Percentiles rank a stretch among this genome's conserved stretches.
phyloP scores from a whole-genome alignment of 2,329 filamentous ascomycete species.

The Colletotrichum tabaci region DNA sequence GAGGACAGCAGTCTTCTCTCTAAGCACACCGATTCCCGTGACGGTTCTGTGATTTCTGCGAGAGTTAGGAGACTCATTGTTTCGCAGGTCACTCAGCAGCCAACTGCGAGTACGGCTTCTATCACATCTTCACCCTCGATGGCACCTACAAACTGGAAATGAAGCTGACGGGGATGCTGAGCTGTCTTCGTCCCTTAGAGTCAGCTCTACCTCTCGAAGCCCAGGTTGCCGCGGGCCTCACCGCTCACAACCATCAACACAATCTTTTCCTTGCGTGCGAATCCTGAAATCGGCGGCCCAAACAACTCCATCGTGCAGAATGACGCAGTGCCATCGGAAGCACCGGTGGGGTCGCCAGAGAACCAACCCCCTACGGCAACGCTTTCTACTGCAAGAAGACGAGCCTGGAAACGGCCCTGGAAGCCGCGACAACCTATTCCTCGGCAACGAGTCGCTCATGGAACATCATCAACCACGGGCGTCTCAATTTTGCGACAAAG shows the following conservation, averaged over 20 bases:
- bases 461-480: conserved; percentile 64
- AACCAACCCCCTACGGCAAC: conserved; percentile 78
- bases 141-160: conserved; percentile 76
- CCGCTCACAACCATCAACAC: conserved; percentile 72
- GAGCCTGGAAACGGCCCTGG: conserved; percentile 44
- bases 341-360: conserved; percentile 74
- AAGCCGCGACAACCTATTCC: conserved; percentile 46
- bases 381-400: conserved; percentile 70
- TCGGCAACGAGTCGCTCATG: conserved; percentile 38
- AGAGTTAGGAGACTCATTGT: conserved; percentile 81
- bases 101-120: conserved; percentile 80
- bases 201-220: conserved; percentile 60
- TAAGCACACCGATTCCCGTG: conserved; percentile 84
- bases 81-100: conserved; percentile 81
- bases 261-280: conserved; percentile 67
- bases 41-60: conserved; percentile 78
- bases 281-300: conserved; percentile 45
- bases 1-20: conserved; percentile 82
- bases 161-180: conserved; percentile 67
- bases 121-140: conserved; percentile 61
- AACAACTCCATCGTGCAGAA: neutral
- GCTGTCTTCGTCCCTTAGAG: conserved; percentile 56
- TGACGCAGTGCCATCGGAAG: neutral
- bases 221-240: conserved; percentile 65
- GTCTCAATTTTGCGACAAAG: conserved; percentile 63